These are phyloP conservation scores for Alopecurus myosuroides DNA, from an alignment of 176 grass and related monocot genomes.

Conservation along the genomic window DNA sequence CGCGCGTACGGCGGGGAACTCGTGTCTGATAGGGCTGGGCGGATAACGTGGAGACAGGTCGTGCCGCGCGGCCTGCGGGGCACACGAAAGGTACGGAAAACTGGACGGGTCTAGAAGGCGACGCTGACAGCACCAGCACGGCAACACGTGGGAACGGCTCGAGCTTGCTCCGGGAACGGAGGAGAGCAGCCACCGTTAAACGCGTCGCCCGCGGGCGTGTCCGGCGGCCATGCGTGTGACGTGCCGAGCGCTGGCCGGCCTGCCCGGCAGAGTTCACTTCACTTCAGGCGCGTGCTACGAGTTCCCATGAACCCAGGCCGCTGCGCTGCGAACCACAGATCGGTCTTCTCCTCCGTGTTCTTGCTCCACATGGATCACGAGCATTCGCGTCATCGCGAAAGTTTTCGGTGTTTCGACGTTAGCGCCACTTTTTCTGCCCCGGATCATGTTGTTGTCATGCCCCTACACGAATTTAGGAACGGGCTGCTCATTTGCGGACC, in stretches of 20 bases:
- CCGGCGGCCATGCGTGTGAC: background rate
- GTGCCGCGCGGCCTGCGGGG: background rate
- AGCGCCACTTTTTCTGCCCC: too few relatives aligned
- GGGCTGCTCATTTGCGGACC: too few relatives aligned
- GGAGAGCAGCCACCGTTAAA: conserved; percentile 14
- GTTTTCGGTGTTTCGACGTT: too few relatives aligned
- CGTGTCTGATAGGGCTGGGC: background rate
- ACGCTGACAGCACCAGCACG: background rate
- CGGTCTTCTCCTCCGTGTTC: background rate
- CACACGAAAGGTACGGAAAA: background rate
- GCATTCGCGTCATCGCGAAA: background rate
- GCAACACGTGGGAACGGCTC: conserved; percentile 23
- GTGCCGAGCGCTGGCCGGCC: background rate
- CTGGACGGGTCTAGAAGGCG: conserved; percentile 7
- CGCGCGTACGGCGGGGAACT: background rate
- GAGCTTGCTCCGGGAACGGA: conserved; percentile 17
- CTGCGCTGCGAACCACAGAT: background rate
- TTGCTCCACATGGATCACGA: background rate
- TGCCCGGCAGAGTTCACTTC: background rate
- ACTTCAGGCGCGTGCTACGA: background rate
- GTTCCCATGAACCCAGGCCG: background rate
- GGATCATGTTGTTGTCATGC: too few relatives aligned
- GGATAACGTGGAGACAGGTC: conserved; percentile 8
- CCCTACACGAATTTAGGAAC: too few relatives aligned
- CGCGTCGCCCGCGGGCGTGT: background rate